A percentile compares a stretch with the other conserved stretches of the same genome.
phyloP scores from a whole-genome alignment of 768 basidiomycete genomes.

The Strobilomyces dryophilus region DNA sequence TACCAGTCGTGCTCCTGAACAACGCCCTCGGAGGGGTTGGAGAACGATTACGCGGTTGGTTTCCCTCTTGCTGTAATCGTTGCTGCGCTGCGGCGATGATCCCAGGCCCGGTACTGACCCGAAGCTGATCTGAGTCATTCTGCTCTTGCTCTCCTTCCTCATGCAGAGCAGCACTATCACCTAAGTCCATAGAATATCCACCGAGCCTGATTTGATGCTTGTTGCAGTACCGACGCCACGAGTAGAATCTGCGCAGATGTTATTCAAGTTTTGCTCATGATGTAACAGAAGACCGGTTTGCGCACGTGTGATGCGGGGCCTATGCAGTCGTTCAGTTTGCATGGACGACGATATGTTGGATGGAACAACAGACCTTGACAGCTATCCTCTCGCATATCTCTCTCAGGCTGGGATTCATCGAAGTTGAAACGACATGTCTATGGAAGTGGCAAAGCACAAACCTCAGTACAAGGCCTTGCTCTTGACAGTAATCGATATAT shows the following conservation, averaged over 20 bases:
- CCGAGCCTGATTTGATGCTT: slow-evolving; percentile 90
- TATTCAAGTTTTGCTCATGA: neutral
- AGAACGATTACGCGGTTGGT: slow-evolving; percentile 53
- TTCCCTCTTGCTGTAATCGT: slow-evolving; percentile 35
- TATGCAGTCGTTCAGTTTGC: slow-evolving; percentile 23
- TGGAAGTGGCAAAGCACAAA: slow-evolving; percentile 24
- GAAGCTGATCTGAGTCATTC: slow-evolving; percentile 38
- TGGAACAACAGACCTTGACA: slow-evolving; percentile 52
- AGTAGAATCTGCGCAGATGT: slow-evolving; percentile 63
- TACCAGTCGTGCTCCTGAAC: slow-evolving; percentile 82
- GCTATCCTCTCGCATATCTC: slow-evolving; percentile 89
- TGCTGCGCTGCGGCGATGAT: slow-evolving; percentile 43
- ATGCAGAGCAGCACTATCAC: slow-evolving; percentile 43
- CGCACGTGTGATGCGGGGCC: slow-evolving; percentile 89
- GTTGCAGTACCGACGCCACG: slow-evolving; percentile 89
- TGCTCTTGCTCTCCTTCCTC: slow-evolving; percentile 42
- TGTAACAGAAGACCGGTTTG: neutral
- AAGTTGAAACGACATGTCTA: slow-evolving; percentile 26
- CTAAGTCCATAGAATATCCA: slow-evolving; percentile 73
- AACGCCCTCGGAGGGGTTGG: slow-evolving; percentile 79
- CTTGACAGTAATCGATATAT: slow-evolving; percentile 89
- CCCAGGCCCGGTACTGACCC: slow-evolving; percentile 37
- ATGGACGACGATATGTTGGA: neutral
- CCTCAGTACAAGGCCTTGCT: slow-evolving; percentile 81
- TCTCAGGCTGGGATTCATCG: slow-evolving; percentile 38